A percentile compares a stretch with the other conserved stretches of the same genome.
Evolutionary conservation across 768 basidiomycete species (phyloP).

Genomic region (Russula griseocarnosa): DNA sequence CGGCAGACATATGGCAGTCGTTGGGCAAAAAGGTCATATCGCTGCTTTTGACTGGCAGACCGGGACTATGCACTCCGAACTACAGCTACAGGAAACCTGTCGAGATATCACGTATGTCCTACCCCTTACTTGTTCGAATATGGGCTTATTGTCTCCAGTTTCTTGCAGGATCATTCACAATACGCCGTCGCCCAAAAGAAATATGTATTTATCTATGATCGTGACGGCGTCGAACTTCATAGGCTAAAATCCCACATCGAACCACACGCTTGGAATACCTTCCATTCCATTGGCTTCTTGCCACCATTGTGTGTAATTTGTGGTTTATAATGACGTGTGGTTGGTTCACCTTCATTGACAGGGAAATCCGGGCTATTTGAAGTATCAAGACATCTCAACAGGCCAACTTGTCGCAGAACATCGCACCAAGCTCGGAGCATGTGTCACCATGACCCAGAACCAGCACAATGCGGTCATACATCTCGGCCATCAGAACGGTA

Average conservation of each 20-base stretch:
- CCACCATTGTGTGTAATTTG: slow-evolving; percentile 58
- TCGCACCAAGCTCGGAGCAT: slow-evolving; percentile 85
- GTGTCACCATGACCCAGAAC: slow-evolving; percentile 85
- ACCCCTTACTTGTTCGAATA: slow-evolving; percentile 31
- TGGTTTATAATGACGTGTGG: neutral
- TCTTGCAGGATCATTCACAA: slow-evolving; percentile 88
- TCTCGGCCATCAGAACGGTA: slow-evolving; percentile 92
- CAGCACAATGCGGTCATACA: slow-evolving; percentile 90
- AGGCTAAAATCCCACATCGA: slow-evolving; percentile 80
- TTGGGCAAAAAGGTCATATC: slow-evolving; percentile 77
- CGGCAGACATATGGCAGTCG: slow-evolving; percentile 86
- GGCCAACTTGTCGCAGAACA: slow-evolving; percentile 83
- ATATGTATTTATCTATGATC: slow-evolving; percentile 94
- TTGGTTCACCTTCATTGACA: slow-evolving; percentile 30
- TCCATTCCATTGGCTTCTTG: slow-evolving; percentile 93
- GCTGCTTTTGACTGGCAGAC: slow-evolving; percentile 94
- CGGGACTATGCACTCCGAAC: slow-evolving; percentile 78
- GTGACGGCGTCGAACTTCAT: slow-evolving; percentile 90
- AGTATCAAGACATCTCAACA: slow-evolving; percentile 96
- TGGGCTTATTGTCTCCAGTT: slow-evolving; percentile 43
- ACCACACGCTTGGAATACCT: slow-evolving; percentile 84
- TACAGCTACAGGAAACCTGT: slow-evolving; percentile 86
- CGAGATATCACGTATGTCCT: slow-evolving; percentile 80
- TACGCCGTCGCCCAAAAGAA: slow-evolving; percentile 96
- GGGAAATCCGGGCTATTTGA: slow-evolving; percentile 88